Percentiles rank a stretch among this genome's conserved stretches.
Conservation (phyloP, 2,329 filamentous ascomycete genomes). For the Gnomoniopsis smithogilvyi region DNA sequence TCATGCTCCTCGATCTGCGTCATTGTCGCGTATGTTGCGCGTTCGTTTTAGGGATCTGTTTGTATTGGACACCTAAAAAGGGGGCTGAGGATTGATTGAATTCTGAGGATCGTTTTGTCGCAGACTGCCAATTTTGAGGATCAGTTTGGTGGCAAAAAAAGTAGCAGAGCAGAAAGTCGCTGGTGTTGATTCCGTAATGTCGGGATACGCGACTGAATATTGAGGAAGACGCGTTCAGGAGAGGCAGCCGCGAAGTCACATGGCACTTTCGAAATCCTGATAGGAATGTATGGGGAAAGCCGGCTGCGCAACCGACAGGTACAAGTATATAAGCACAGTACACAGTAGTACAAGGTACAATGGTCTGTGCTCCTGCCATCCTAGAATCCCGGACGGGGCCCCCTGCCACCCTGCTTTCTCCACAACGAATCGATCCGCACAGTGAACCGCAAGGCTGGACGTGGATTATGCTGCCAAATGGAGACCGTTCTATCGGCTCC, state of each 20-base stretch:
- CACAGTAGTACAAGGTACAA: neutral
- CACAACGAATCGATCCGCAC: neutral
- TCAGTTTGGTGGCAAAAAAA: neutral
- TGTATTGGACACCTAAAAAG: neutral
- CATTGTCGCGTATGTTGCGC: slow-evolving; percentile 31
- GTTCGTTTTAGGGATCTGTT: neutral
- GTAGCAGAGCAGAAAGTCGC: neutral
- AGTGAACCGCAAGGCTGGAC: neutral
- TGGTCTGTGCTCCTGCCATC: neutral
- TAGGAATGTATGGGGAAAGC: too few relatives aligned
- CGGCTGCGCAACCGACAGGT: too few relatives aligned
- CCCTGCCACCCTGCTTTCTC: neutral
- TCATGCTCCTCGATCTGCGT: slow-evolving; percentile 61
- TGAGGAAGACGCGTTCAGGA: neutral
- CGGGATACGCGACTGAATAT: neutral
- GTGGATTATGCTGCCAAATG: too few relatives aligned
- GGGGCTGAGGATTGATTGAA: neutral
- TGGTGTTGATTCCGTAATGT: neutral
- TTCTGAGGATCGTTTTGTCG: neutral
- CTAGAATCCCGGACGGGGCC: neutral
- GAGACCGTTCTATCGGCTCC: neutral
- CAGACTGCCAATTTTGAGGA: neutral
- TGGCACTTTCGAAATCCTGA: too few relatives aligned
- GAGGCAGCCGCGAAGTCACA: slow-evolving; percentile 2
- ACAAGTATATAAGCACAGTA: neutral